Evolutionary conservation across 768 basidiomycete genomes (phyloP).

Genomic region (Suillus ampliporus): DNA sequence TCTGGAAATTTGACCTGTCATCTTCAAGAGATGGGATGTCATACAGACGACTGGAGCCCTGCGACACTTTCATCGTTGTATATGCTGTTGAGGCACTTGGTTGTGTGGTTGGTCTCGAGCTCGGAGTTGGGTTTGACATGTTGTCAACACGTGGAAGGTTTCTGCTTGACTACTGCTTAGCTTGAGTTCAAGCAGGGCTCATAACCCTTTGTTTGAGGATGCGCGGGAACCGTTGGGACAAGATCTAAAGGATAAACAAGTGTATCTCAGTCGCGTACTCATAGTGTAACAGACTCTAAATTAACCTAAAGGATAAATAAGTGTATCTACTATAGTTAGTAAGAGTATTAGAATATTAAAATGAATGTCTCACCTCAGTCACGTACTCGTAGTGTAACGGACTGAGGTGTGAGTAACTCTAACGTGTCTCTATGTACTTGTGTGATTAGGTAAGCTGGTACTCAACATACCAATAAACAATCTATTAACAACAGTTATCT

Average conservation of each 20-base stretch:
- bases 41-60: slow-evolving; percentile 5
- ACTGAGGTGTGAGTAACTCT: background rate
- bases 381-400: background rate
- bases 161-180: too few species aligned
- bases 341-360: background rate
- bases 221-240: too few species aligned
- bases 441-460: background rate
- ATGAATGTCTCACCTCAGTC: slow-evolving; percentile 1
- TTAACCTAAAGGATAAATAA: background rate
- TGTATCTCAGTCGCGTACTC: background rate
- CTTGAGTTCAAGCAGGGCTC: too few species aligned
- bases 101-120: too few species aligned
- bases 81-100: background rate
- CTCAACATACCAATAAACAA: background rate
- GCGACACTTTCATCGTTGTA: background rate
- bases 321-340: background rate
- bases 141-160: too few species aligned
- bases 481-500: background rate
- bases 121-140: too few species aligned
- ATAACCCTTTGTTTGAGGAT: too few species aligned
- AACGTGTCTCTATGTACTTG: background rate
- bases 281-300: background rate
- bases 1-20: slow-evolving; percentile 20
- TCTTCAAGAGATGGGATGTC: slow-evolving; percentile 17
- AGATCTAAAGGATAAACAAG: background rate